Evolutionary conservation across 441 rosid species (phyloP).

Genomic region (Macaranga tanarius): DNA sequence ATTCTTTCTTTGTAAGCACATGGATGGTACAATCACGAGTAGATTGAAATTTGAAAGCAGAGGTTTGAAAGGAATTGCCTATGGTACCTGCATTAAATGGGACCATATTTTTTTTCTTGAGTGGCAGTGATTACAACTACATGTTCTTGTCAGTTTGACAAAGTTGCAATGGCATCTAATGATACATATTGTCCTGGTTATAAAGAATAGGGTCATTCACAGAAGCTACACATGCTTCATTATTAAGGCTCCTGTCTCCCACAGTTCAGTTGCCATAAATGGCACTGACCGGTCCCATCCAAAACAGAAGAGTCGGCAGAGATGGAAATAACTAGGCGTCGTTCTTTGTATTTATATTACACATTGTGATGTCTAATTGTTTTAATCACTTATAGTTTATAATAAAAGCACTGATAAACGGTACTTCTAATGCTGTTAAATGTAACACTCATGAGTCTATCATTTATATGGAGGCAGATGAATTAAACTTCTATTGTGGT

Average conservation of each 20-base stretch:
- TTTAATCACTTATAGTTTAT: not conserved
- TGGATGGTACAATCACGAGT: constrained; percentile 1
- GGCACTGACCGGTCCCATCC: not conserved
- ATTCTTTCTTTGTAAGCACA: not conserved
- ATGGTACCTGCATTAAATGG: not conserved
- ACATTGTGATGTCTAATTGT: not conserved
- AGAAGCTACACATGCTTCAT: not conserved
- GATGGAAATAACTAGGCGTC: not conserved
- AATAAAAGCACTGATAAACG: no score
- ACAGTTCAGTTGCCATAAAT: constrained; percentile 10
- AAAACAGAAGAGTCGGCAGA: not conserved
- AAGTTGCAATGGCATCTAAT: constrained; percentile 15
- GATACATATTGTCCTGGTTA: not conserved
- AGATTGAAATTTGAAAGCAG: constrained; percentile 2
- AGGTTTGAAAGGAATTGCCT: not conserved
- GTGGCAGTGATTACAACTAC: constrained; percentile 1
- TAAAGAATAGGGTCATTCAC: not conserved
- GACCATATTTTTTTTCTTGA: not conserved
- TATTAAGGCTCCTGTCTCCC: constrained; percentile 7
- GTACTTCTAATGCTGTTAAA: no score
- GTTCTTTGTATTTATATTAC: not conserved
- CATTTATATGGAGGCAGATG: no score
- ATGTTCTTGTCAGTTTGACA: constrained; percentile 19
- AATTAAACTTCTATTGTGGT: no score
- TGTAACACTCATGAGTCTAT: no score